Conservation (phyloP, 1,139 yeast species). For the Sugiyamaella paludigena region DNA sequence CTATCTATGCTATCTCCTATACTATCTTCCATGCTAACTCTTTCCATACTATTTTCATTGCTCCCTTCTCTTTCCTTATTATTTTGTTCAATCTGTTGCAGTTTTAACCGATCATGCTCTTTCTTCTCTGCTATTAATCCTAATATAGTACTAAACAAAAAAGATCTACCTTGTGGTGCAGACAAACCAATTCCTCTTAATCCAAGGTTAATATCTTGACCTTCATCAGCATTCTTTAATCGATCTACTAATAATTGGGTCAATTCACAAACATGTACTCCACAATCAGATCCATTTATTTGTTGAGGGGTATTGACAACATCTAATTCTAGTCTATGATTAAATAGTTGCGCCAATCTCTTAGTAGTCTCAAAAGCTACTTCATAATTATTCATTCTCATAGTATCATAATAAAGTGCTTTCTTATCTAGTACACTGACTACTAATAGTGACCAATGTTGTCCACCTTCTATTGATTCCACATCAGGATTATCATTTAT, state of each 20-base stretch:
- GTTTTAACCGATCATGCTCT: background rate
- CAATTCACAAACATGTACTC: conserved; percentile 60
- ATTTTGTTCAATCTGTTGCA: too few species aligned
- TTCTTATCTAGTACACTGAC: conserved; percentile 40
- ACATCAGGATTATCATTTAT: conserved; percentile 53
- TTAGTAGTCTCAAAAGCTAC: conserved; percentile 39
- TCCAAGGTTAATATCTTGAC: conserved; percentile 30
- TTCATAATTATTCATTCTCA: conserved; percentile 42
- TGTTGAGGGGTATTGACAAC: conserved; percentile 65
- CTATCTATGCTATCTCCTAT: too few species aligned
- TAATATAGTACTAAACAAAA: conserved; percentile 40
- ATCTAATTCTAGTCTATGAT: conserved; percentile 20
- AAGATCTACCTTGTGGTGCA: conserved; percentile 47
- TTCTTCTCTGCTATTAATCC: conserved; percentile 24
- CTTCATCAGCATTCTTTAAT: conserved; percentile 32
- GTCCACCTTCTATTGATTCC: conserved; percentile 47
- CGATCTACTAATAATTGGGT: conserved; percentile 44
- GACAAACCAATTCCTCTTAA: conserved; percentile 39
- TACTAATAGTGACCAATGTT: conserved; percentile 56
- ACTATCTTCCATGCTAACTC: too few species aligned
- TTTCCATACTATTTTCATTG: too few species aligned
- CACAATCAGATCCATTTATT: conserved; percentile 73
- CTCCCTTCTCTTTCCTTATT: too few species aligned
- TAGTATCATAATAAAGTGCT: conserved; percentile 48
- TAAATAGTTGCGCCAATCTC: conserved; percentile 38